Evolutionary conservation across 2,329 filamentous ascomycete species (phyloP), one percentile per base, ranked within the genome.

Genomic region (Rugonectria rugulosa): DNA sequence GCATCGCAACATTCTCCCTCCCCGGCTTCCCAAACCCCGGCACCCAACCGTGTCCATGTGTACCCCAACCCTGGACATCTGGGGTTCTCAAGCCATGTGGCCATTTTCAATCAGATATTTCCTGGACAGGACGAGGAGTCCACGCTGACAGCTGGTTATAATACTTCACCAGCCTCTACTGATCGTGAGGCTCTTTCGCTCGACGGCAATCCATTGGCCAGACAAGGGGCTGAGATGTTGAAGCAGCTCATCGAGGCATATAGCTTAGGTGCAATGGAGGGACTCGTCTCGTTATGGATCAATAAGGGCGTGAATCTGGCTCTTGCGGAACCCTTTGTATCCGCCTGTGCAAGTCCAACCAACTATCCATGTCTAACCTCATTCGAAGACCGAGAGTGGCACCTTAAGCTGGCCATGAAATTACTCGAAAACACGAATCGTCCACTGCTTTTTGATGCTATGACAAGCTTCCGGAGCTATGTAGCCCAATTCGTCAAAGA

Each of bases 21-120:
- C 40, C 37, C n/a, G 21, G 42, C 26, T 9, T 34, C 43, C 11
- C 38, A 23, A 12, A 29, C 38, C 23, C 43, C 21, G 14, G 21
- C 19, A 8, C 36, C 42, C 15, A 52, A 32, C 7, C 38, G 34
- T 5, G n/a, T n/a, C n/a, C 52, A 43, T 11, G 19, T 41, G 23
- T 65, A 65, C 29, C 64, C 64, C 4, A 67, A 68, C 40, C 64
- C 64, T 2, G 65, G 65, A 10, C 66, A 60, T 38, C 51, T 67
- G 2, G 65, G 65, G 1, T 48, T 57, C 5, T 66, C 56, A 11
- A 66, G 63, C 29, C 61, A 66, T 29, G 53, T 58, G 2, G 50
- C 45, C 2, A 31, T 65, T 10, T 65, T 65, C 24, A 27, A 55
- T 5, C 52, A 59, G n/a, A n/a, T n/a, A n/a, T 40, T 62, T 12